A percentile compares a stretch with the other conserved stretches of the same genome.
Evolutionary conservation across 441 rosid genomes (phyloP).

Genomic region (Populus tomentosa): DNA sequence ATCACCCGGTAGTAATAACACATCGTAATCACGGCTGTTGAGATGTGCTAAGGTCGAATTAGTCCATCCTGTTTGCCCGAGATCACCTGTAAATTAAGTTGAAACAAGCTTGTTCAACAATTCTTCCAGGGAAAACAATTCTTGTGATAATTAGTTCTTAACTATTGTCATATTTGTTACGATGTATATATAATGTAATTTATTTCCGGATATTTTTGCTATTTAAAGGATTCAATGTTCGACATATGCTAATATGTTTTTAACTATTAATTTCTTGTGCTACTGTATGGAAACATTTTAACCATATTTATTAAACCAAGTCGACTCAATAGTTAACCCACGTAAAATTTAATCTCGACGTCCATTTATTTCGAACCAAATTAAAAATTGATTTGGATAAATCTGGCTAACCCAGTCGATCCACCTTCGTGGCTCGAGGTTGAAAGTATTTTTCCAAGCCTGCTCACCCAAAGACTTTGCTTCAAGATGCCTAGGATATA

Average conservation of each 20-base stretch:
- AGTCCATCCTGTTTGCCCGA: constrained; percentile 73
- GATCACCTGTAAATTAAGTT: constrained; percentile 38
- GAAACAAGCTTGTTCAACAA: not conserved
- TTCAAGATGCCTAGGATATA: too few relatives aligned
- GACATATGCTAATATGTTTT: too few relatives aligned
- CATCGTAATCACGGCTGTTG: constrained; percentile 37
- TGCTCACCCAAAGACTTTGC: too few relatives aligned
- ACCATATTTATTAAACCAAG: not conserved
- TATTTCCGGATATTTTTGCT: not conserved
- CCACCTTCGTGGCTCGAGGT: too few relatives aligned
- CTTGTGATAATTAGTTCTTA: not conserved
- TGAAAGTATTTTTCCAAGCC: too few relatives aligned
- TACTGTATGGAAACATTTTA: too few relatives aligned
- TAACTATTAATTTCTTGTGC: not conserved
- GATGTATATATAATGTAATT: too few relatives aligned
- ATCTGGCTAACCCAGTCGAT: too few relatives aligned
- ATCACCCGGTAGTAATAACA: constrained; percentile 52
- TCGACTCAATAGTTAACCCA: not conserved
- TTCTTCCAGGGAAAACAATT: not conserved
- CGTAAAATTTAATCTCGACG: not conserved
- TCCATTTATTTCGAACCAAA: not conserved
- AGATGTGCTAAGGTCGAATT: constrained; percentile 41
- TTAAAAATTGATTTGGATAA: too few relatives aligned
- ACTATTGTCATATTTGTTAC: too few relatives aligned
- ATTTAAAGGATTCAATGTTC: not conserved